A percentile compares a stretch with the other conserved stretches of the same genome.
phyloP scores from a whole-genome alignment of 805 yeast genomes.

The Candida golubevii region DNA sequence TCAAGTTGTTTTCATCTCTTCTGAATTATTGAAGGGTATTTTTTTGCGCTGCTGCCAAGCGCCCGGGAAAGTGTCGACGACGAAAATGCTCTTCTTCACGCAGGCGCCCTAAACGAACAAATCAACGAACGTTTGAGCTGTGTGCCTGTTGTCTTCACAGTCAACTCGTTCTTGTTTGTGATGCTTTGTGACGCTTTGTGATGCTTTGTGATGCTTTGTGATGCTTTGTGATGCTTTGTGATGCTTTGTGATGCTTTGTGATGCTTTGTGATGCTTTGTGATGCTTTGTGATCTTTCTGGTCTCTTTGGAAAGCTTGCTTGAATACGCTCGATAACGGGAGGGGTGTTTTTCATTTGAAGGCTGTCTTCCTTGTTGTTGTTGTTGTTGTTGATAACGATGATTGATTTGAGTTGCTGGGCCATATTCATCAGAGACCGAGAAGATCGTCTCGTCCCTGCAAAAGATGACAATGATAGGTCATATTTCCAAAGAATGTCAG shows the following conservation, averaged over 20 bases:
- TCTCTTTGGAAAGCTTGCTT: conserved; percentile 73
- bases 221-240: no score
- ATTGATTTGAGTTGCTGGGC: conserved; percentile 62
- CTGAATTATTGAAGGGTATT: conserved; percentile 63
- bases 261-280: no score
- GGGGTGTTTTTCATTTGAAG: conserved; percentile 85
- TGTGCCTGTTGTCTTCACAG: conserved; percentile 64
- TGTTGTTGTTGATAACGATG: conserved; percentile 66
- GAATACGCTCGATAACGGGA: conserved; percentile 84
- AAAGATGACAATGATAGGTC: conserved; percentile 72
- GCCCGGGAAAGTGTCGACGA: conserved; percentile 79
- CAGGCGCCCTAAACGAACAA: conserved; percentile 76
- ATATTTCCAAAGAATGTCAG: conserved; percentile 63
- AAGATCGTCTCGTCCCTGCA: conserved; percentile 82
- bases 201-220: no score
- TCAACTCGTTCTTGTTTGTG: conserved; percentile 79
- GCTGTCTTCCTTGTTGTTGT: conserved; percentile 87
- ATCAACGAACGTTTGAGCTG: conserved; percentile 72
- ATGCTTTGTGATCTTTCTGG: conserved; percentile 57
- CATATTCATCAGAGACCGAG: conserved; percentile 77
- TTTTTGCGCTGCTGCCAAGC: conserved; percentile 76
- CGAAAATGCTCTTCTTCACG: conserved; percentile 60
- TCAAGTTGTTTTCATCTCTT: conserved; percentile 60
- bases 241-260: no score
- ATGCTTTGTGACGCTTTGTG: no score